Evolutionary conservation across 176 grass and related monocot species (phyloP).

Genomic region (Typha latifolia): DNA sequence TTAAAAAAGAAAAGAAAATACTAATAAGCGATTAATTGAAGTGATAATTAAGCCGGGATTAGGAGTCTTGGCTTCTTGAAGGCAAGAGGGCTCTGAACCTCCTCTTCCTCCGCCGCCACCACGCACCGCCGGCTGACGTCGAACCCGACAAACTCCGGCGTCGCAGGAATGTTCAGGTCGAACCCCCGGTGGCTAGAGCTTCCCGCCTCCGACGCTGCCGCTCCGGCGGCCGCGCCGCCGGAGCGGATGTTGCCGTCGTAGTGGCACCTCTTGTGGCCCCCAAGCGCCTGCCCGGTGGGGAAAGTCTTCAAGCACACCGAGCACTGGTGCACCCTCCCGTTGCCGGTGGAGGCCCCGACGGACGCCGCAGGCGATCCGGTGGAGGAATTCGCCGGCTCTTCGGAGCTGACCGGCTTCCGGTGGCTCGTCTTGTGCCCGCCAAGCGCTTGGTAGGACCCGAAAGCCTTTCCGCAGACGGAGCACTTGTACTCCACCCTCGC

Average conservation of each 20-base stretch:
- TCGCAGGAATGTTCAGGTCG: conserved; percentile 81
- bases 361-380: conserved; percentile 29
- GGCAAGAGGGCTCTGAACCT: conserved; percentile 91
- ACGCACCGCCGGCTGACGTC: conserved; percentile 36
- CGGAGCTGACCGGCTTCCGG: conserved; percentile 33
- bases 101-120: conserved; percentile 65
- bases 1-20: neutral
- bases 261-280: conserved; percentile 95
- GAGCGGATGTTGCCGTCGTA: conserved; percentile 54
- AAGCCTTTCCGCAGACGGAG: conserved; percentile 83
- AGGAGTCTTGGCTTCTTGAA: conserved; percentile 92
- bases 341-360: neutral
- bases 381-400: conserved; percentile 42
- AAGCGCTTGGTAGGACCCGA: conserved; percentile 85
- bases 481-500: conserved; percentile 47
- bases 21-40: neutral
- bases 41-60: conserved; percentile 31
- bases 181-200: conserved; percentile 59
- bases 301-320: conserved; percentile 86
- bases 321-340: conserved; percentile 58
- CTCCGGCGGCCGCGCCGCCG: conserved; percentile 1
- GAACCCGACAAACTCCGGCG: conserved; percentile 38
- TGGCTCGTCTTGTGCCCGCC: conserved; percentile 98
- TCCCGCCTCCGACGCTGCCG: conserved; percentile 40
- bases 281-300: conserved; percentile 77